Evolutionary conservation across 2,329 filamentous ascomycete species (phyloP).

Genomic region (Raffaelea arxii): DNA sequence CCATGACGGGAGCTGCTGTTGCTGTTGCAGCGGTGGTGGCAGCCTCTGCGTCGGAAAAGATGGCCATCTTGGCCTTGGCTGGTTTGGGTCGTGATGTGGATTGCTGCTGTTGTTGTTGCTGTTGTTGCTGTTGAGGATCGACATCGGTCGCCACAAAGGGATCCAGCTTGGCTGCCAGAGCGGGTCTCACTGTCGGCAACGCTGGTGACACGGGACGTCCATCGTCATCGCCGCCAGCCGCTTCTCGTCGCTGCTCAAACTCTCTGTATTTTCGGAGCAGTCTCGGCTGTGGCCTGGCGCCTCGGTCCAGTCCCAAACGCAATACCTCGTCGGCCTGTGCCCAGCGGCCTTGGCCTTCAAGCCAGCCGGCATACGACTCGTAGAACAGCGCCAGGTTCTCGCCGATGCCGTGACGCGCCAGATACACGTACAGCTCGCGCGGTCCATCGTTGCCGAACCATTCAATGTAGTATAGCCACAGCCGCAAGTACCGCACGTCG

Average conservation of each 20-base stretch:
- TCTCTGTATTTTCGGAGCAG: constrained; percentile 84
- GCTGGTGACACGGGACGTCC: constrained; percentile 70
- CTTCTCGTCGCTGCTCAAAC: constrained; percentile 69
- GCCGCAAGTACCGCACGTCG: constrained; percentile 81
- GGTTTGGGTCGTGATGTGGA: too few relatives aligned
- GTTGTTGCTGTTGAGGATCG: constrained; percentile 47
- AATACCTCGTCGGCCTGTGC: constrained; percentile 91
- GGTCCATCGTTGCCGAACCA: constrained; percentile 92
- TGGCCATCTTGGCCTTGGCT: constrained; percentile 79
- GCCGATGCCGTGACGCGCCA: constrained; percentile 80
- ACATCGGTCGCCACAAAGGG: constrained; percentile 54
- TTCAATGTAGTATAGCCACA: constrained; percentile 91
- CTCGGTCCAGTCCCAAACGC: constrained; percentile 76
- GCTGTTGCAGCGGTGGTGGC: constrained; percentile 46
- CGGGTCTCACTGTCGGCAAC: constrained; percentile 71
- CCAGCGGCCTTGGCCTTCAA: constrained; percentile 78
- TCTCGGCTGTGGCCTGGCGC: constrained; percentile 72
- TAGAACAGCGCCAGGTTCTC: constrained; percentile 86
- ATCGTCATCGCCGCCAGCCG: constrained; percentile 33
- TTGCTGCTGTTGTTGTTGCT: constrained; percentile 7
- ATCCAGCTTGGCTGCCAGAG: constrained; percentile 75
- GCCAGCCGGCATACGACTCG: constrained; percentile 90
- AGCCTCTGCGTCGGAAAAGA: constrained; percentile 73
- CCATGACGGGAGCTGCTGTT: constrained; percentile 45
- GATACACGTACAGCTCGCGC: constrained; percentile 83